Base-by-base conservation (phyloP, 2,329 filamentous ascomycete genomes). In the Ascochyta lentis region DNA sequence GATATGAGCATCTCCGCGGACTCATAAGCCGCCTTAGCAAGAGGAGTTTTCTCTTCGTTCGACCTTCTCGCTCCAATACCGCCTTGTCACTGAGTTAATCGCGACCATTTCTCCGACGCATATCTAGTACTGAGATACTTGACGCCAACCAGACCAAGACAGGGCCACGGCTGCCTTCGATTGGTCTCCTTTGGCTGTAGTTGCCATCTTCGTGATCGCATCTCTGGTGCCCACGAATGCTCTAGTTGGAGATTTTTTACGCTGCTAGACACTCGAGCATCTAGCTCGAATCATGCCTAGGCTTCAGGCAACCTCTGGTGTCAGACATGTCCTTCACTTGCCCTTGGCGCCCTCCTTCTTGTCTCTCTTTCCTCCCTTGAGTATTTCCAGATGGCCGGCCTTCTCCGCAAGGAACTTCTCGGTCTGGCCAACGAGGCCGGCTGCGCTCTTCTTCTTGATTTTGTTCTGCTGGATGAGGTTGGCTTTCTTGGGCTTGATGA, bases 361-460 rank as follows among this genome's bases (percentile, higher is more conserved):
- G 38, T 78, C 77, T 75, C 84, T 88, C 81, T 89, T 89, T 12
- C 86, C 87, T 2, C 87, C 86, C 54, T 80, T 81, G 67, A 91
- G 72, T 67, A 91, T 69, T 73, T 91, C 88, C 68, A 91, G 68
- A 80, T 91, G 88, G 13, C 88, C 89, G 5, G 87, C 88, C 67
- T 85, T 85, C 58, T 85, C 79, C 12, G 87, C 88, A 9, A 91
- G 79, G 59, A 81, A 83, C 58, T 83, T 83, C 69, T 91, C 89
- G n/a, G 88, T 91, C 76, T 85, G 80, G 0, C 82, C 83, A 3
- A 83, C 83, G 37, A 91, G 75, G 0, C 87, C 87, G 0, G 84
- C 78, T 0, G 85, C 82, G 59, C 85, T 80, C 81, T 89, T 89
- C 83, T 83, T 89, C 48, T 83, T 85, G 71, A 89, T 80, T 67